phyloP scores from a whole-genome alignment of 768 basidiomycete genomes.

The Suillus ampliporus region DNA sequence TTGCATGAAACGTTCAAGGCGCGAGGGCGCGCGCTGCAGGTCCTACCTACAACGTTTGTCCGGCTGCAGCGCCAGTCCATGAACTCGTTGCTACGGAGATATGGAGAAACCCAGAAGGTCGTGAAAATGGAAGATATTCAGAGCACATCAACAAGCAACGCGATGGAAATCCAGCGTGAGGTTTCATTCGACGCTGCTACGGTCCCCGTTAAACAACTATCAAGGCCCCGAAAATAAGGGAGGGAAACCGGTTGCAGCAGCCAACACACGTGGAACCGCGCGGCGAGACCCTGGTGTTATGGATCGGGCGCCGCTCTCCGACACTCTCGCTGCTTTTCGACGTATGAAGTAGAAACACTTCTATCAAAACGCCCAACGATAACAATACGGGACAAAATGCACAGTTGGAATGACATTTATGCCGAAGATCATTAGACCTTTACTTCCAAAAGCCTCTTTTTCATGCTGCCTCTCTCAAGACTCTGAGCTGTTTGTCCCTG shows the following conservation, averaged over 20 bases:
- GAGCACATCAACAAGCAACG: background rate
- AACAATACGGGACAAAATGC: too few species aligned
- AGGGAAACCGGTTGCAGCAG: background rate
- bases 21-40: conserved; percentile 28
- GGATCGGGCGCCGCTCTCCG: background rate
- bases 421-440: background rate
- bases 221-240: background rate
- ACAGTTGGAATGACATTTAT: too few species aligned
- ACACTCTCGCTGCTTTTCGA: too few species aligned
- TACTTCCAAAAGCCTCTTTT: background rate
- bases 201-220: background rate
- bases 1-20: conserved; percentile 32
- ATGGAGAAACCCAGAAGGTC: conserved; percentile 8
- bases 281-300: background rate
- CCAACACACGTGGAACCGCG: background rate
- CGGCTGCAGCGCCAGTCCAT: conserved; percentile 29
- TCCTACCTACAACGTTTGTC: conserved; percentile 19
- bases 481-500: background rate
- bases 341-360: too few species aligned
- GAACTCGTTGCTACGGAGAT: conserved; percentile 28
- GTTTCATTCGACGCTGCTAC: background rate
- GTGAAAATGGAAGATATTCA: background rate
- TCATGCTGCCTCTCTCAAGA: background rate
- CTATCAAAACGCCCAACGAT: too few species aligned
- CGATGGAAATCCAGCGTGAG: background rate